Percentiles rank a stretch among this genome's conserved stretches.
These are phyloP conservation scores for Ministeria vibrans DNA, from an alignment of 78 protist species.

Conservation along the genomic window DNA sequence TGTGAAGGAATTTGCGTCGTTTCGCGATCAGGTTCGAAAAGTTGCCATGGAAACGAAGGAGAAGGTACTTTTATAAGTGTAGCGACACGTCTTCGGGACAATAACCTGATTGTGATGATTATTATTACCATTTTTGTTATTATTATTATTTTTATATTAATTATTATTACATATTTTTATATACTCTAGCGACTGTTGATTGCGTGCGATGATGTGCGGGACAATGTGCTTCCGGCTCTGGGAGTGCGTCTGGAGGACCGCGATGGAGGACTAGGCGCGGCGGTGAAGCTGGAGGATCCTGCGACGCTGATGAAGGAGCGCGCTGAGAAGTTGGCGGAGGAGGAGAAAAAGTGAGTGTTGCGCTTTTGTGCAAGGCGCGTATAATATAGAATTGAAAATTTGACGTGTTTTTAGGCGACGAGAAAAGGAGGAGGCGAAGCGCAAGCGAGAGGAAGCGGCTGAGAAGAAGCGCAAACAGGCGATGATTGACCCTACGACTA, in stretches of 20 bases:
- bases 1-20: conserved; percentile 21
- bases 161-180: not conserved
- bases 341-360: too few relatives aligned
- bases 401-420: too few relatives aligned
- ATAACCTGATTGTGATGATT: too few relatives aligned
- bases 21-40: conserved; percentile 49
- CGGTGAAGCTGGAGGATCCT: conserved; percentile 15
- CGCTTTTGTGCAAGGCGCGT: too few relatives aligned
- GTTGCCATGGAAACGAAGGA: conserved; percentile 7
- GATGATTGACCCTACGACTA: not conserved
- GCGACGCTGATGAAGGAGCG: conserved; percentile 1
- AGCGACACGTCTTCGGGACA: too few relatives aligned
- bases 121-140: not conserved
- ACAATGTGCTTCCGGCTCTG: conserved; percentile 47
- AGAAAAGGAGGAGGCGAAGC: conserved; percentile 2
- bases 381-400: too few relatives aligned
- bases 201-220: conserved; percentile 63
- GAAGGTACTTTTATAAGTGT: not conserved
- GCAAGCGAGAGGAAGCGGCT: not conserved
- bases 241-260: conserved; percentile 77
- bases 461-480: conserved; percentile 12
- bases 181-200: conserved; percentile 13
- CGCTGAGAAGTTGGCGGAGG: too few relatives aligned
- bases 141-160: not conserved
- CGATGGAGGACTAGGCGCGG: not conserved